Evolutionary conservation across 768 basidiomycete species (phyloP).

Genomic region (Exidia glandulosa): DNA sequence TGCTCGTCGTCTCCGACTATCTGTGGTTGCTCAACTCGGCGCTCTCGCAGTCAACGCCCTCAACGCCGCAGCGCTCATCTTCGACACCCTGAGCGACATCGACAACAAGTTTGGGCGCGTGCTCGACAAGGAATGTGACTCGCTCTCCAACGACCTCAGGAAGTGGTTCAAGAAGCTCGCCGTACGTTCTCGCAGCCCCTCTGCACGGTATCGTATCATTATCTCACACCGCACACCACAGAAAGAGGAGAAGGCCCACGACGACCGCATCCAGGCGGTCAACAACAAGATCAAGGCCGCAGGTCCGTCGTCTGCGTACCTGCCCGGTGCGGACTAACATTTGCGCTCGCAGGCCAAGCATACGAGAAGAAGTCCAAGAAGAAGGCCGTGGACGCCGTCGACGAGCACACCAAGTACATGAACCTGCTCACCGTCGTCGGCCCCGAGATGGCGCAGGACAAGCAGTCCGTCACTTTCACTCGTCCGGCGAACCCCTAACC

Average conservation of each 20-base stretch:
- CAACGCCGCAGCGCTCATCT: constrained; percentile 48
- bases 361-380: constrained; percentile 80
- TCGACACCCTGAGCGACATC: constrained; percentile 60
- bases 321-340: neutral
- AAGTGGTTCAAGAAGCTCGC: constrained; percentile 82
- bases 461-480: constrained; percentile 43
- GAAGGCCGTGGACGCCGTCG: constrained; percentile 49
- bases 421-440: constrained; percentile 59
- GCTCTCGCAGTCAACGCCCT: constrained; percentile 51
- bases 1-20: neutral
- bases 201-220: neutral
- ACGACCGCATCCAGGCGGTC: constrained; percentile 53
- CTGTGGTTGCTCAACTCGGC: neutral
- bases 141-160: constrained; percentile 55
- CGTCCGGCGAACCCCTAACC: neutral
- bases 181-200: constrained; percentile 30
- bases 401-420: constrained; percentile 72
- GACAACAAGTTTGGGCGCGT: constrained; percentile 66
- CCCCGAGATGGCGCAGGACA: constrained; percentile 70
- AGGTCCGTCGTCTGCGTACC: constrained; percentile 26
- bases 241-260: constrained; percentile 76
- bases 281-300: constrained; percentile 73
- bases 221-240: constrained; percentile 17
- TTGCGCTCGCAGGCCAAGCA: constrained; percentile 36
- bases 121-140: constrained; percentile 61